These are phyloP conservation scores for Xerocomellus intermedius DNA, from an alignment of 768 basidiomycete species.

Conservation along the genomic window DNA sequence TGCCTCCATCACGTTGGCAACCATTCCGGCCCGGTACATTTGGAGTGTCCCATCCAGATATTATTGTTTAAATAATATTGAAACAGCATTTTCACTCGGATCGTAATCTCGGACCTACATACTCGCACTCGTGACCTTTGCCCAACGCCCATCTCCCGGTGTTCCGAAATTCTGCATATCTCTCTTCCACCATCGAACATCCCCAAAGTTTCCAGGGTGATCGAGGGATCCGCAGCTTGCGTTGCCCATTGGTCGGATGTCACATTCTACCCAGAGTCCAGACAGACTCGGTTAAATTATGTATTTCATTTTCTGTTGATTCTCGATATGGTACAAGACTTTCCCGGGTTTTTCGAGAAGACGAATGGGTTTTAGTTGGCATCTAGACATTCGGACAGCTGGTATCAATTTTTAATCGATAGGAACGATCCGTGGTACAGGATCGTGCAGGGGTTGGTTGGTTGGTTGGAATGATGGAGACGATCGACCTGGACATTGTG, in stretches of 20 bases:
- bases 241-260: not conserved
- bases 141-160: not conserved
- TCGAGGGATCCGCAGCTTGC: too few species aligned
- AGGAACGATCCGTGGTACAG: not conserved
- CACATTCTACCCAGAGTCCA: too few species aligned
- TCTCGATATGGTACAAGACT: not conserved
- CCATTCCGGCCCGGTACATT: slow-evolving; percentile 1
- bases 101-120: not conserved
- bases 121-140: too few species aligned
- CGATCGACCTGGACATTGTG: slow-evolving; percentile 5
- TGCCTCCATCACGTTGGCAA: slow-evolving; percentile 15
- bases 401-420: slow-evolving; percentile 14
- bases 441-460: too few species aligned
- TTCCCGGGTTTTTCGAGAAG: slow-evolving; percentile 3
- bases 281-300: not conserved
- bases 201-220: too few species aligned
- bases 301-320: not conserved
- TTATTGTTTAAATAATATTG: too few species aligned
- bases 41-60: too few species aligned
- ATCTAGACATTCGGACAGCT: slow-evolving; percentile 1
- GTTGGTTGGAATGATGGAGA: not conserved
- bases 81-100: not conserved
- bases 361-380: not conserved
- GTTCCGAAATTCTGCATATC: too few species aligned
- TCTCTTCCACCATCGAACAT: too few species aligned